Conservation (phyloP, 495 filamentous ascomycete genomes). For the Astrothelium subdiscretum region DNA sequence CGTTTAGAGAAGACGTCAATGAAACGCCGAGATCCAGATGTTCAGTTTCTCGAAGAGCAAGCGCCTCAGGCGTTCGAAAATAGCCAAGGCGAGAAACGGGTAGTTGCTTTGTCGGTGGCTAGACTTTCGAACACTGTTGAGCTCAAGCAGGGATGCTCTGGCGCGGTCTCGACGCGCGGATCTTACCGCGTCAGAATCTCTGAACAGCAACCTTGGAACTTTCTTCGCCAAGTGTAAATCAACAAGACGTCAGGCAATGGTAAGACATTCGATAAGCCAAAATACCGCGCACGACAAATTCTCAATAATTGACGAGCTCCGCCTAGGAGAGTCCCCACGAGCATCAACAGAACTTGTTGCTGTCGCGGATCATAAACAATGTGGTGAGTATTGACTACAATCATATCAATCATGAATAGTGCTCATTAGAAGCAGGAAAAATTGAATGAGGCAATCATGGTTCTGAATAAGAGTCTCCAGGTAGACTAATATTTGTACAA, state of each 20-base stretch:
- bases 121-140: not conserved
- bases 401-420: not conserved
- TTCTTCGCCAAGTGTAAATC: no score
- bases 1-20: not conserved
- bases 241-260: not conserved
- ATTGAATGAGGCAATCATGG: conserved; percentile 86
- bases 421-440: conserved; percentile 58
- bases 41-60: no score
- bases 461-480: conserved; percentile 84
- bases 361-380: conserved; percentile 94
- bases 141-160: not conserved
- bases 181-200: no score
- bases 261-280: not conserved
- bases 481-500: conserved; percentile 36
- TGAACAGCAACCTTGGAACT: no score
- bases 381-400: conserved; percentile 50
- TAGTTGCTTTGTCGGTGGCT: not conserved
- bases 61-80: no score
- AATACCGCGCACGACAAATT: not conserved
- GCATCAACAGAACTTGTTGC: conserved; percentile 85
- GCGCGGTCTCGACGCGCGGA: not conserved
- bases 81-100: not conserved
- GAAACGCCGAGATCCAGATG: no score
- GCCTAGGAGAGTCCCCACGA: conserved; percentile 88
- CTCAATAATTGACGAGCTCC: not conserved